Evolutionary conservation across 495 filamentous ascomycete species (phyloP), one percentile per base, ranked within the genome.

Genomic region (Penicillium goetzii): DNA sequence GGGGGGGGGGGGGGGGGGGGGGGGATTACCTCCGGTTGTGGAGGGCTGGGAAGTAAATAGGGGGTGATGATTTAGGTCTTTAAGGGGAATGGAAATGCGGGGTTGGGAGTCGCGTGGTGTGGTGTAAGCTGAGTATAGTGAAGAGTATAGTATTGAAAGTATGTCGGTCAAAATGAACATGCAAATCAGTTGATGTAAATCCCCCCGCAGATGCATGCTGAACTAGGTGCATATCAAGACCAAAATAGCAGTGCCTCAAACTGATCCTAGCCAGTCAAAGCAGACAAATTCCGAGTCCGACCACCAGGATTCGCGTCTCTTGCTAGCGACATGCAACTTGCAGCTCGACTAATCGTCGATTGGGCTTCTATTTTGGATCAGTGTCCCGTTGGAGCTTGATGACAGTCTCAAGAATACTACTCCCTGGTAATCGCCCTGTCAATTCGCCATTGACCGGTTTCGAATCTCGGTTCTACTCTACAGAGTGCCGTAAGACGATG

Each of bases 221-320:
- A 30, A 30, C 4, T 26, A 51, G 47, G 7, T n/a, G 47, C 47
- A 51, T 51, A 51, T 51, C 47, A 30, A 17, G 47, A 51, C 25
- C n/a, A 51, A 51, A 51, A 28, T 28, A 30, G 47, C 25, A 26
- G 25, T 28, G 21, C 45, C 11, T 49, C 23, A 26, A 14, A 28
- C 4, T 12, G 12, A 26, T 49, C 21, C 10, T 25, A 11, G 11
- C 45, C 11, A 14, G 47, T 30, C 12, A 30, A 30, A 51, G 23
- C 47, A 9, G 15, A 8, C 25, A 28, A 51, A 8, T 17, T 12
- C 14, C 2, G 25, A 11, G 14, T 17, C 14, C 14, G 15, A 30
- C 12, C 23, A n/a, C 14, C 47, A 30, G 26, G 6, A 51, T 51
- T 51, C 15, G 26, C n/a, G 47, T 15, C 12, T 28, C 47, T 30